Evolutionary conservation across 2,329 filamentous ascomycete genomes (phyloP), one percentile per base, ranked within the genome.

Genomic region (Pyrenochaeta sp.): DNA sequence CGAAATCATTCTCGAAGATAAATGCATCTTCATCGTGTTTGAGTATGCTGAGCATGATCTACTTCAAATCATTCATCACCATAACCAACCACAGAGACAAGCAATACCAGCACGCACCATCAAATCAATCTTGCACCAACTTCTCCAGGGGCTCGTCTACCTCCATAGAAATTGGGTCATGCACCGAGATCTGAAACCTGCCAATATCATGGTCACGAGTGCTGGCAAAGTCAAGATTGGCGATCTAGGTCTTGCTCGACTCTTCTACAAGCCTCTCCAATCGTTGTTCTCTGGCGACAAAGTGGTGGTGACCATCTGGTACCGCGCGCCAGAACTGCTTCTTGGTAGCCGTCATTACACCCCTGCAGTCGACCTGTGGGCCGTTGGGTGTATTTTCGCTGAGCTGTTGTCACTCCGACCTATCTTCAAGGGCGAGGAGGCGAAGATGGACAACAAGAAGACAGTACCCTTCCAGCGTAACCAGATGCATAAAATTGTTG

Each of bases 1-100:
- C 50, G 94, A 99, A 73, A 97, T 96, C 63, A 96, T 99, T 62
- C 80, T 99, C 3, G 93, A 99, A 74, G 92, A 96, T 72, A 97
- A 97, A 76, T 96, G 92, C 75, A 97, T 99, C 69, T 99, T 92
- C 74, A 99, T 99, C 88, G 92, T 99, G 2, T 97, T 99, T 61
- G 94, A 97, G 72, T 99, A 96, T 71, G 94, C 94, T 57, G 94
- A 99, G 73, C 94, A 99, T 71, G 94, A 99, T 72, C 77, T 99
- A 24, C 79, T 99, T 4, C 94, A 99, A 71, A 97, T 99, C 68
- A 96, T 99, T 58, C 94, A 99, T 69, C 92, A 97, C 68, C 94
- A 99, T 72, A 96, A 89, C 1, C 88, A 96, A 69, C 88, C 92
- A 44, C 86, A 90, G 19, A 82, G 92, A 18, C 89, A 94, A 58